Base-by-base conservation (phyloP, 2,329 filamentous ascomycete species). In the Biscogniauxia sp. region DNA sequence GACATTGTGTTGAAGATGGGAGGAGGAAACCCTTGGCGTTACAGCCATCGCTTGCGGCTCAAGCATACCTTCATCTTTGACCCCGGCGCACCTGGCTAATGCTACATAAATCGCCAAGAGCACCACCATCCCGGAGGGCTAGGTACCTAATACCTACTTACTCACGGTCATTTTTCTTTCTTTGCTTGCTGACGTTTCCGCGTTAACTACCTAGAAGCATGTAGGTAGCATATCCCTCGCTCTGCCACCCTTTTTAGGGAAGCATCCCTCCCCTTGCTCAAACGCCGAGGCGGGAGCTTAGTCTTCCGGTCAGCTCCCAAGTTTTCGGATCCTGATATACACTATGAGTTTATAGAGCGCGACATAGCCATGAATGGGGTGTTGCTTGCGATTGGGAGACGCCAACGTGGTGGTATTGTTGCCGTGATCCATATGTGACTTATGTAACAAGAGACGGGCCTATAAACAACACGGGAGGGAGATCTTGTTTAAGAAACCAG, bases 21-120 rank as follows among this genome's bases (percentile, higher is more conserved):
- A 54, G 53, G 60, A 58, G 51, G 60, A 63, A 63, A 59, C 52
- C 28, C 61, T 63, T 63, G 61, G 61, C 61, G 61, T 63, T 63
- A 56, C 61, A 63, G 61, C 25, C 49, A 20, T 23, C n/a, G 15
- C 26, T 41, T 19, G 17, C 25, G 26, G 17, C 52, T 26, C 20
- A 23, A 28, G 23, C 17, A 53, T 32, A 32, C 23, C 23, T 32
- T 5, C 28, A 45, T 45, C 37, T 45, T 45, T 5, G 17, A 45
- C 2, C 17, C 13, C 15, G n/a, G 11, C 37, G 17, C 37, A 6
- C 6, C 37, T 2, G 28, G 28, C 28, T 13, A 32, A 32, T 7
- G 8, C 51, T 26, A 52, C 11, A 20, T 26, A 7, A 52, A 52
- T 19, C 52, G 52, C 25, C 53, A 37, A 45, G 37, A 45, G 37